Evolutionary conservation across 352 stramenopile genomes (phyloP).

Genomic region (Pythium volutum): DNA sequence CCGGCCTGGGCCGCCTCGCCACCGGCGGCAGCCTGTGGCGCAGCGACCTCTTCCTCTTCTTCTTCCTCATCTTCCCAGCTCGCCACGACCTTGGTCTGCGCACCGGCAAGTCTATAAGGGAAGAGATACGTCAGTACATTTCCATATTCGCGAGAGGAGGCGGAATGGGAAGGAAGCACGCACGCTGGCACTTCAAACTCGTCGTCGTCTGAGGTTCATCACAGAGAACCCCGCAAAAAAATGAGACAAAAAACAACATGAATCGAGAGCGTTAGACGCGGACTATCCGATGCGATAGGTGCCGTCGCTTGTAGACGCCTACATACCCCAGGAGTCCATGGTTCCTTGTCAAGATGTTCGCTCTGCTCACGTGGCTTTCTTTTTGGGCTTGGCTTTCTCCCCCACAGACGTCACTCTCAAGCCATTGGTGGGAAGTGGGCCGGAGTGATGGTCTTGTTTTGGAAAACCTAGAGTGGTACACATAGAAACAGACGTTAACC

Average conservation of each 20-base stretch:
- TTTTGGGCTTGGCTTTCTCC: not conserved
- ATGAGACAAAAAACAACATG: not conserved
- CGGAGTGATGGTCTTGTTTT: not conserved
- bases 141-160: not conserved
- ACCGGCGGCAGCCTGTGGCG: slow-evolving; percentile 7
- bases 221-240: not conserved
- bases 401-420: slow-evolving; percentile 21
- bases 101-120: slow-evolving; percentile 27
- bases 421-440: slow-evolving; percentile 23
- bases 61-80: slow-evolving; percentile 85
- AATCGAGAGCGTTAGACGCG: slow-evolving; percentile 8
- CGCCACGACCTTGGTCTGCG: slow-evolving; percentile 38
- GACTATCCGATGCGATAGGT: not conserved
- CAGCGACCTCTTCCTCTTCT: slow-evolving; percentile 44
- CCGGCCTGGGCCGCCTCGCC: slow-evolving; percentile 40
- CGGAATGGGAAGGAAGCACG: not conserved
- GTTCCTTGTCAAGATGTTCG: slow-evolving; percentile 14
- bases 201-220: slow-evolving; percentile 54
- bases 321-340: slow-evolving; percentile 82
- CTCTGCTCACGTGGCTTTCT: too few species aligned
- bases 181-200: slow-evolving; percentile 78
- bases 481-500: not conserved
- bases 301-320: too few species aligned
- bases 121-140: not conserved
- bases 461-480: not conserved